These are phyloP conservation scores for Centaurea solstitialis DNA, from an alignment of 129 eudicot species.

Conservation along the genomic window DNA sequence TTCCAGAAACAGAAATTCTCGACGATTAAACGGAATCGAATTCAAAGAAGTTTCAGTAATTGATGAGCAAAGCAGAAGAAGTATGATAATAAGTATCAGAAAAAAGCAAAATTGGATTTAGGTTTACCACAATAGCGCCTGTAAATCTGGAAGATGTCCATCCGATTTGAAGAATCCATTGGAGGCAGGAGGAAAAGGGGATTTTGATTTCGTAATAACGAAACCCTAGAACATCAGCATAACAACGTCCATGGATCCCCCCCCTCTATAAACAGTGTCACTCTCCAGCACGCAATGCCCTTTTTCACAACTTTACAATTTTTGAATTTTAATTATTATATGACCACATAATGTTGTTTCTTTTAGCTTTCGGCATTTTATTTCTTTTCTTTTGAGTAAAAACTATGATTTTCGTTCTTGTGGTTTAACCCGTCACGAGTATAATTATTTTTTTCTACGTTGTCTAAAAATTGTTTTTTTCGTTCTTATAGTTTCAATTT, in stretches of 20 bases:
- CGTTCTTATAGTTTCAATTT: no score
- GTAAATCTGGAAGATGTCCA: conserved; percentile 56
- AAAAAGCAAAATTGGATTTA: background rate
- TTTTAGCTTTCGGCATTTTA: no score
- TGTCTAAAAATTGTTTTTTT: no score
- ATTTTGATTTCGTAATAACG: conserved; percentile 16
- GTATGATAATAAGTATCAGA: background rate
- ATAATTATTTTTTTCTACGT: no score
- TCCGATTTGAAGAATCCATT: conserved; percentile 47
- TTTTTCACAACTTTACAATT: background rate
- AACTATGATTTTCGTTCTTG: no score
- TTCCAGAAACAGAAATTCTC: background rate
- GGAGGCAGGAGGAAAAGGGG: background rate
- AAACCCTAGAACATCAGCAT: conserved; percentile 24
- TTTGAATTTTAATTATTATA: no score
- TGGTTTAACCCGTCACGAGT: no score
- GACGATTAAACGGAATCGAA: conserved; percentile 1
- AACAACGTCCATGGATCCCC: background rate
- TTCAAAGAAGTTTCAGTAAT: background rate
- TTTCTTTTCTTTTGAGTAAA: no score
- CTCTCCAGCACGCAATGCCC: background rate
- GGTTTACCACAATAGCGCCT: conserved; percentile 53
- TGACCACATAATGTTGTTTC: no score
- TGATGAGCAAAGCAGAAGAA: conserved; percentile 4
- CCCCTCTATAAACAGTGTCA: no score